Evolutionary conservation across 2,329 filamentous ascomycete genomes (phyloP).

Genomic region (Colletotrichum sp.): DNA sequence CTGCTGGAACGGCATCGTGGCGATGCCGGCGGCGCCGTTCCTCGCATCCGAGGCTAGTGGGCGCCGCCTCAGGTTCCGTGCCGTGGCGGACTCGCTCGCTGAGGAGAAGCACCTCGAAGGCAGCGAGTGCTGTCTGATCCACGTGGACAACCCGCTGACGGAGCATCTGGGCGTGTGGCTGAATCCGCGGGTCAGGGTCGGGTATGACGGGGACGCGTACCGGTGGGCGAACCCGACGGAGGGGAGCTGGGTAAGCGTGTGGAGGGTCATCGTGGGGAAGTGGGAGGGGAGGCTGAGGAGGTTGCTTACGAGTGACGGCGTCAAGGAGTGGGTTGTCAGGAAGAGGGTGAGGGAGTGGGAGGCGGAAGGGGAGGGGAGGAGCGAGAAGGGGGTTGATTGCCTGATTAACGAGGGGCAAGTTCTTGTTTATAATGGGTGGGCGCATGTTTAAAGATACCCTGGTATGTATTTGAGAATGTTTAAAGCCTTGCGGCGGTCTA

Average conservation of each 20-base stretch:
- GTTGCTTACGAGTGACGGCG: slow-evolving; percentile 36
- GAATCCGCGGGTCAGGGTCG: slow-evolving; percentile 73
- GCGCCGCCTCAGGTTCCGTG: slow-evolving; percentile 63
- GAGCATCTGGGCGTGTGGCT: slow-evolving; percentile 63
- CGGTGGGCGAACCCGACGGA: slow-evolving; percentile 44
- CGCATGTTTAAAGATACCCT: slow-evolving; percentile 48
- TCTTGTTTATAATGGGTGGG: slow-evolving; percentile 61
- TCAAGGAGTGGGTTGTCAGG: slow-evolving; percentile 35
- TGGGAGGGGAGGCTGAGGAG: slow-evolving; percentile 64
- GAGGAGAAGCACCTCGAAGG: slow-evolving; percentile 67
- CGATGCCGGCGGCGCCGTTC: slow-evolving; percentile 61
- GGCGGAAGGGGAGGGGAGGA: slow-evolving; percentile 34
- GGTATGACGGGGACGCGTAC: slow-evolving; percentile 63
- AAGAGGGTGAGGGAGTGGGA: slow-evolving; percentile 44
- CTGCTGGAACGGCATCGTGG: slow-evolving; percentile 53
- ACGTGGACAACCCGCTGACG: slow-evolving; percentile 70
- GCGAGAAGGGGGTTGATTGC: slow-evolving; percentile 55
- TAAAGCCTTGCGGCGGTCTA: neutral
- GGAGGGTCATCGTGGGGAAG: slow-evolving; percentile 54
- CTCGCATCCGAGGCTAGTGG: slow-evolving; percentile 38
- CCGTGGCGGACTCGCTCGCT: slow-evolving; percentile 66
- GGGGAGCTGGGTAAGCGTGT: slow-evolving; percentile 50
- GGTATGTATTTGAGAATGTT: neutral
- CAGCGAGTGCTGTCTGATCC: slow-evolving; percentile 81
- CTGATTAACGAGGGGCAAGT: slow-evolving; percentile 68